Evolutionary conservation across 495 filamentous ascomycete genomes (phyloP).

Genomic region (Penicillium paradoxum): DNA sequence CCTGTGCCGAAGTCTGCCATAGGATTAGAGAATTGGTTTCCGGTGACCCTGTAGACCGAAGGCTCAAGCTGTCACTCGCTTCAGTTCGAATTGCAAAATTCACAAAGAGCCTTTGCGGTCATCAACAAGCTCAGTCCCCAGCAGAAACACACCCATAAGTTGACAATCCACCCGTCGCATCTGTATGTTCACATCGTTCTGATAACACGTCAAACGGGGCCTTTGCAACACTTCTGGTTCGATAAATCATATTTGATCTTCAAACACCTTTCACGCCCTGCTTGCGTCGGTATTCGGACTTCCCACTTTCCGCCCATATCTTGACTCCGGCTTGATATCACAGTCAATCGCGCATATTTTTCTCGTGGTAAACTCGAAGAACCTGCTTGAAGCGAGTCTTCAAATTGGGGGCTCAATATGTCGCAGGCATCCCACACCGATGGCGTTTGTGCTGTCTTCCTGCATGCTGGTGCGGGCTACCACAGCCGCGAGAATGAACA

Average conservation of each 20-base stretch:
- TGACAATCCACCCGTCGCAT: not conserved
- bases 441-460: constrained; percentile 69
- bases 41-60: not conserved
- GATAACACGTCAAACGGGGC: too few species aligned
- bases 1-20: not conserved
- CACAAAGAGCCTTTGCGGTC: not conserved
- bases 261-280: too few species aligned
- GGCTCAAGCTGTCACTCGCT: not conserved
- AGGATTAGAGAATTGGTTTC: constrained; percentile 3
- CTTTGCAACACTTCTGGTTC: too few species aligned
- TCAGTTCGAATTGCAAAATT: not conserved
- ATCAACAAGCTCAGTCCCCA: not conserved
- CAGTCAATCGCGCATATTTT: not conserved
- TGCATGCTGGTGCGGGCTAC: constrained; percentile 95
- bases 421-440: constrained; percentile 27
- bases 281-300: too few species aligned
- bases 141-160: not conserved
- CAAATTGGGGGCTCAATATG: constrained; percentile 17
- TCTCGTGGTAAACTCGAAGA: not conserved
- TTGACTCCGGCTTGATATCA: not conserved
- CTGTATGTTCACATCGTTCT: not conserved
- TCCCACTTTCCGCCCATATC: too few species aligned
- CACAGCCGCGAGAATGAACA: constrained; percentile 81
- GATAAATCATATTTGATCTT: too few species aligned
- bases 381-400: not conserved